These are phyloP conservation scores for Madurella fahalii DNA, from an alignment of 2,329 filamentous ascomycete genomes.

Conservation along the genomic window DNA sequence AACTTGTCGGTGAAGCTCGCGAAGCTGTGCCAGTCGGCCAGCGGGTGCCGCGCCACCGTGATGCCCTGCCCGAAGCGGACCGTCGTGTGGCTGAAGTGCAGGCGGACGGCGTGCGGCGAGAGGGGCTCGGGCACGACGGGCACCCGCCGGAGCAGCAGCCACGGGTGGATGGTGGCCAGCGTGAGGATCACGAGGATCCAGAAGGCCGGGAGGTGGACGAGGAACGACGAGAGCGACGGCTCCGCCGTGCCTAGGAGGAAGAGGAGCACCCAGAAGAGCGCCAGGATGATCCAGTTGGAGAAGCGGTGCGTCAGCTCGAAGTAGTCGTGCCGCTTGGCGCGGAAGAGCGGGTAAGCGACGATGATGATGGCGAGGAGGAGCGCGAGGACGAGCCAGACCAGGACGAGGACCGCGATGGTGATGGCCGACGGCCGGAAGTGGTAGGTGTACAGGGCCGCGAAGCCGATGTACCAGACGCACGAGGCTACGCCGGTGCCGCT, in stretches of 20 bases:
- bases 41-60: conserved; percentile 48
- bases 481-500: conserved; percentile 47
- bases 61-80: conserved; percentile 47
- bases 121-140: conserved; percentile 52
- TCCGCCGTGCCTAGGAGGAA: conserved; percentile 33
- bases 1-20: conserved; percentile 52
- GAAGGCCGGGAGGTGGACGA: conserved; percentile 42
- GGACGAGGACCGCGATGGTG: conserved; percentile 36
- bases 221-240: conserved; percentile 27
- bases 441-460: conserved; percentile 37
- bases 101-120: conserved; percentile 57
- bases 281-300: conserved; percentile 64
- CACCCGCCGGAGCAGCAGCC: conserved; percentile 57
- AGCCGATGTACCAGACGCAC: conserved; percentile 46
- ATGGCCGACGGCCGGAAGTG: conserved; percentile 30
- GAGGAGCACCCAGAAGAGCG: conserved; percentile 29
- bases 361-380: conserved; percentile 57
- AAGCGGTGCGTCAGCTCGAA: conserved; percentile 72
- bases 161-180: conserved; percentile 54
- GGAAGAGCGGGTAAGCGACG: conserved; percentile 61
- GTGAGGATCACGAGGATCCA: conserved; percentile 58
- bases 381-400: conserved; percentile 54
- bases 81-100: conserved; percentile 53
- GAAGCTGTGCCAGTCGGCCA: conserved; percentile 60
- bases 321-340: conserved; percentile 59